Evolutionary conservation across 2,329 filamentous ascomycete species (phyloP).

Genomic region (Arthrobotrys musiformis): DNA sequence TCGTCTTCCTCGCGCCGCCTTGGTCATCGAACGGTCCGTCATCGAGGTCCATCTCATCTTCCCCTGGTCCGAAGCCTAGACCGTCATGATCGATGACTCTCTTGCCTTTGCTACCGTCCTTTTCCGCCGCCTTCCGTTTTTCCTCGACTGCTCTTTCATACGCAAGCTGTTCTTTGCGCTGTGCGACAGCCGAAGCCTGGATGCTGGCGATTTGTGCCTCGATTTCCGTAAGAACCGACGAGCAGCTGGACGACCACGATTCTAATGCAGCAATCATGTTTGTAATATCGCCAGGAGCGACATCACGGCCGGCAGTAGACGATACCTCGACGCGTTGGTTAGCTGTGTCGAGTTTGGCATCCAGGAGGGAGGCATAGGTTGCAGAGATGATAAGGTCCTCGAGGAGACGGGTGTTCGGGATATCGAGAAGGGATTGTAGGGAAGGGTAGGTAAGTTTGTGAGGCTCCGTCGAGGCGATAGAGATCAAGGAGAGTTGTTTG

Average conservation of each 20-base stretch:
- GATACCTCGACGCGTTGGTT: slow-evolving; percentile 79
- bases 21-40: slow-evolving; percentile 55
- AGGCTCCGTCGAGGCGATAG: slow-evolving; percentile 74
- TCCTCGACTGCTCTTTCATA: slow-evolving; percentile 67
- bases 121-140: slow-evolving; percentile 61
- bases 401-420: slow-evolving; percentile 75
- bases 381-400: slow-evolving; percentile 88
- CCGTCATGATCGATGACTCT: slow-evolving; percentile 59
- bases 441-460: slow-evolving; percentile 77
- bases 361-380: slow-evolving; percentile 85
- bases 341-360: slow-evolving; percentile 83
- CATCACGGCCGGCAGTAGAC: slow-evolving; percentile 85
- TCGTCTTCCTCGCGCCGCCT: slow-evolving; percentile 57
- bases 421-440: slow-evolving; percentile 74
- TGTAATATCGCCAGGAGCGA: slow-evolving; percentile 77
- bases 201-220: slow-evolving; percentile 79
- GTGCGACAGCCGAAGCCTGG: slow-evolving; percentile 69
- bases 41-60: slow-evolving; percentile 59
- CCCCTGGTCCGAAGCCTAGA: slow-evolving; percentile 59
- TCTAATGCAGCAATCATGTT: slow-evolving; percentile 75
- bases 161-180: slow-evolving; percentile 67
- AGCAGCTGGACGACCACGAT: slow-evolving; percentile 83
- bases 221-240: slow-evolving; percentile 76
- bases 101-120: slow-evolving; percentile 58
- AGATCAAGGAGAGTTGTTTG: slow-evolving; percentile 86